Base-by-base conservation (phyloP, 441 rosid genomes). In the Erodium moschatum region DNA sequence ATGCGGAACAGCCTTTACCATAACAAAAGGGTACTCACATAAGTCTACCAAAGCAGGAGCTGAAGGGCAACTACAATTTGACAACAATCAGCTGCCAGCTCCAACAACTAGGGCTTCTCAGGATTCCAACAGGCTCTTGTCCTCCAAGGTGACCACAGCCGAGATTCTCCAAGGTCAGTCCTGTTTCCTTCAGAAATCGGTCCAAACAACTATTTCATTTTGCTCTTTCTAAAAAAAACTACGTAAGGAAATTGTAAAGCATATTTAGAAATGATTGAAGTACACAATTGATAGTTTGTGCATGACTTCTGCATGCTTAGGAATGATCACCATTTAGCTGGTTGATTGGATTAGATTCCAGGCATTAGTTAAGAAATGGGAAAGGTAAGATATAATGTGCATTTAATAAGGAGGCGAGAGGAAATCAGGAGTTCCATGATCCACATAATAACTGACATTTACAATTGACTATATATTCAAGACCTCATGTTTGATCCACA, bases 141-240 rank as follows among this genome's bases (percentile, higher is more conserved):
- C 78, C 33, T 54, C 75, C 72, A 84, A 79, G 77, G 75, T 69
- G 68, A 65, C 56, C 19, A 21, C 76, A 44, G 65, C 74, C 64
- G 84, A 77, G 81, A 65, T 73, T 84, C 77, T 72, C 58, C 74
- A 81, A 81, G 92, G 97, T 92, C 65, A 62, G 81, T 71, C 65
- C 73, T 69, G 75, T 44, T 61, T 64, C 66, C 6, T 18, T n/a
- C 2, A 67, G n/a, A 1, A 20, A 13, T 46, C 40, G 52, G 67
- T 27, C 44, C 12, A 9, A 20, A 11, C 42, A 31, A n/a, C 31
- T 15, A 12, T 70, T 18, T 18, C 60, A 8, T 31, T 40, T 2
- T 54, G 15, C 24, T 60, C 46, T 6, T 46, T 35, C 21, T 21
- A 65, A 2, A 40, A 40, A 42, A 42, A 1, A 40, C 48, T 42